Percentiles rank a stretch among this genome's conserved stretches.
These are phyloP conservation scores for Mikania micrantha DNA, from an alignment of 129 eudicot genomes.

Conservation along the genomic window DNA sequence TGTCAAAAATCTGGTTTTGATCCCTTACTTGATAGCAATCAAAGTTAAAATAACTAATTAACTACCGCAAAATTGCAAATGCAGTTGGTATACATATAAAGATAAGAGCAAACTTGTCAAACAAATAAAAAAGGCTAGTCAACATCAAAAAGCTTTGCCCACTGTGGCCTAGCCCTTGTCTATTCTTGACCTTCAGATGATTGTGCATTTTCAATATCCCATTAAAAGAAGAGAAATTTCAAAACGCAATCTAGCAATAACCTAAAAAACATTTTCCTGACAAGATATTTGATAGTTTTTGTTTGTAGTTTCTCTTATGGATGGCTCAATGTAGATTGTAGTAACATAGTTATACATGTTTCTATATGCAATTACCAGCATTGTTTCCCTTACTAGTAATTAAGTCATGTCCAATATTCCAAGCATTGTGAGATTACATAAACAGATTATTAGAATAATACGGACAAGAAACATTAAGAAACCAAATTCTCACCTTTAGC, in stretches of 20 bases:
- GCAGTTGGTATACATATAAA: not conserved
- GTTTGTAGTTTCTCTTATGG: not conserved
- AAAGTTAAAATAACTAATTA: not conserved
- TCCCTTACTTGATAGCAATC: not conserved
- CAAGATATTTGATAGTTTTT: not conserved
- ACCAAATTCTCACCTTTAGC: slow-evolving; percentile 40
- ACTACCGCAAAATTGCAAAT: not conserved
- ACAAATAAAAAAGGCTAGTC: not conserved
- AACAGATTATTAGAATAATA: not conserved
- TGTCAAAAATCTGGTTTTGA: not conserved
- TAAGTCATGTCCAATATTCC: not conserved
- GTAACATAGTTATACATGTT: not conserved
- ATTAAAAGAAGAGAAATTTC: not conserved
- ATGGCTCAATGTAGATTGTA: not conserved
- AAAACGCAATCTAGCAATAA: not conserved
- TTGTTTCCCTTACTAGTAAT: not conserved
- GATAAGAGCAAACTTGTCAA: not conserved
- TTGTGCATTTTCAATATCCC: not conserved
- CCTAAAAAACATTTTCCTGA: not conserved
- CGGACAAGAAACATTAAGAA: not conserved
- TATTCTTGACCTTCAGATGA: not conserved
- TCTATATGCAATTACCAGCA: slow-evolving; percentile 2
- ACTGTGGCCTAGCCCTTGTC: not conserved
- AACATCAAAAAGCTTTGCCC: slow-evolving; percentile 10
- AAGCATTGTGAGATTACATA: slow-evolving; percentile 8